Evolutionary conservation across 768 basidiomycete genomes (phyloP).

Genomic region (Trametes coccinea): DNA sequence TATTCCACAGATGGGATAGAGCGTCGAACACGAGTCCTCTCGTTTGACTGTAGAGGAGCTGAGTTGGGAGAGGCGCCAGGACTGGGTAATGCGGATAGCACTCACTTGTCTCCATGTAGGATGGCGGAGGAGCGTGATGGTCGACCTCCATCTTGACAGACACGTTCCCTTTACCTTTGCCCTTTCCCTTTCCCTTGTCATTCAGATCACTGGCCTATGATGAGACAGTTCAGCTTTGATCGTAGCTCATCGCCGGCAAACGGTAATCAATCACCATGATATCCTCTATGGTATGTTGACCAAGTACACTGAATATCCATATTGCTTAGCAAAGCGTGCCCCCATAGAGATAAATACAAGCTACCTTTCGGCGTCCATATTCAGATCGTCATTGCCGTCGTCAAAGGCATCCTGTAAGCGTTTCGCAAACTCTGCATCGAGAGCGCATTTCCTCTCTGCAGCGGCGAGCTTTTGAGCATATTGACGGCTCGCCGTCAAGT

Average conservation of each 20-base stretch:
- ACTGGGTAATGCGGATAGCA: neutral
- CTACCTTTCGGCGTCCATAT: slow-evolving; percentile 37
- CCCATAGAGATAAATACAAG: neutral
- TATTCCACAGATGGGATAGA: slow-evolving; percentile 37
- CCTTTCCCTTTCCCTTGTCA: slow-evolving; percentile 27
- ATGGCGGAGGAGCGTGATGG: neutral
- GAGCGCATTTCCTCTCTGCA: slow-evolving; percentile 36
- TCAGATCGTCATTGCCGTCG: slow-evolving; percentile 30
- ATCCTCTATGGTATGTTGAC: slow-evolving; percentile 29
- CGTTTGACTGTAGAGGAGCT: neutral
- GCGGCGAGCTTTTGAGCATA: slow-evolving; percentile 41
- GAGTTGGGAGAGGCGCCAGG: neutral
- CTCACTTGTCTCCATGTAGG: neutral
- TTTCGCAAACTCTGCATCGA: slow-evolving; percentile 41
- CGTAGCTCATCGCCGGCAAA: neutral
- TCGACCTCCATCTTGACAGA: neutral
- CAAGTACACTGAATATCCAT: slow-evolving; percentile 29
- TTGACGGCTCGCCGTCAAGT: slow-evolving; percentile 31
- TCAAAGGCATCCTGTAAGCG: slow-evolving; percentile 36
- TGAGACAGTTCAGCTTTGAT: neutral
- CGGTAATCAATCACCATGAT: slow-evolving; percentile 26
- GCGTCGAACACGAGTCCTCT: neutral
- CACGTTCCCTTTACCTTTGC: slow-evolving; percentile 18
- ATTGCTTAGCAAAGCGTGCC: neutral
- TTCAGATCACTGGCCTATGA: slow-evolving; percentile 31